Evolutionary conservation across 805 yeast species (phyloP).

Genomic region (Candida sanyiensis): DNA sequence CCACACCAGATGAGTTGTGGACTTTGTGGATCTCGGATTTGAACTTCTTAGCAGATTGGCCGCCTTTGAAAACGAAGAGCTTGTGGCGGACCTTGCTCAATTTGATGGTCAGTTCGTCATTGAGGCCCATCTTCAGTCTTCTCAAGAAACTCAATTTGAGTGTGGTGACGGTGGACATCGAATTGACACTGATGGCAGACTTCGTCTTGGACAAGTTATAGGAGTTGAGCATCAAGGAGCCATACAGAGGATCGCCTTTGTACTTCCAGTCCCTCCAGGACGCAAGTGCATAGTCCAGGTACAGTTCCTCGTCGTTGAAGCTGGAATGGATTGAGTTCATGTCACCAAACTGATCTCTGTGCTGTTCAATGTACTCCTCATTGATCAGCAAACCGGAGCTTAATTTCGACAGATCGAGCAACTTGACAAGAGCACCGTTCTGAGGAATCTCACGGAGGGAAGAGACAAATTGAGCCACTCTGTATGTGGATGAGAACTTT

Average conservation of each 20-base stretch:
- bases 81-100: slow-evolving; percentile 8
- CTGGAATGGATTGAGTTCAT: slow-evolving; percentile 10
- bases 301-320: slow-evolving; percentile 11
- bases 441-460: slow-evolving; percentile 50
- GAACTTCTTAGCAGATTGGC: not conserved
- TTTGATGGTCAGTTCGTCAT: slow-evolving; percentile 9
- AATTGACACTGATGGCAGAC: slow-evolving; percentile 21
- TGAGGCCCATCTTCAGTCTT: slow-evolving; percentile 8
- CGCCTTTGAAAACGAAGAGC: slow-evolving; percentile 3
- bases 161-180: slow-evolving; percentile 17
- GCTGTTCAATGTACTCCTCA: slow-evolving; percentile 9
- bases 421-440: slow-evolving; percentile 51
- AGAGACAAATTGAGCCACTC: slow-evolving; percentile 76
- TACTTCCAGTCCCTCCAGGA: slow-evolving; percentile 94
- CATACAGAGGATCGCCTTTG: slow-evolving; percentile 63
- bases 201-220: slow-evolving; percentile 23
- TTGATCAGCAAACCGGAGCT: slow-evolving; percentile 33
- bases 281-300: slow-evolving; percentile 44
- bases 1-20: not conserved
- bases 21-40: not conserved
- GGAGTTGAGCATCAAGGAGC: slow-evolving; percentile 32
- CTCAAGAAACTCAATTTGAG: slow-evolving; percentile 10
- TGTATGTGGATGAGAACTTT: slow-evolving; percentile 59
- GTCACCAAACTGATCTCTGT: slow-evolving; percentile 10
- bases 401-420: slow-evolving; percentile 51